Evolutionary conservation across 139 green algal species (phyloP).

Genomic region (Chlamydomonas asymmetrica): DNA sequence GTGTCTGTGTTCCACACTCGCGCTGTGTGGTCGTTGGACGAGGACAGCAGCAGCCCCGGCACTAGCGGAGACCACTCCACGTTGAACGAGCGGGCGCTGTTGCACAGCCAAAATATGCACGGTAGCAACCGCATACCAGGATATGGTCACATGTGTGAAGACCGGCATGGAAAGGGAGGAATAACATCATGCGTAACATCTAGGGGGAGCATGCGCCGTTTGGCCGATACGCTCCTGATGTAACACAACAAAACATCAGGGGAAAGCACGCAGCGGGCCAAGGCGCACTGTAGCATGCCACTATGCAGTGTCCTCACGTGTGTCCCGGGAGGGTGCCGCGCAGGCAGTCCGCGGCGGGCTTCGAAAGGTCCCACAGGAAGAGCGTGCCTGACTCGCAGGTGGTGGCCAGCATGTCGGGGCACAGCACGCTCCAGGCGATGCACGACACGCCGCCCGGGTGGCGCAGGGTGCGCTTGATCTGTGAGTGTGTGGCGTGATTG

Average conservation of each 20-base stretch:
- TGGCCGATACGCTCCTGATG: too few relatives aligned
- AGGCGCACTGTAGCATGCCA: too few relatives aligned
- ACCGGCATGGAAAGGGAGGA: too few relatives aligned
- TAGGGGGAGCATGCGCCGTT: too few relatives aligned
- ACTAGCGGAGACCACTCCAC: conserved; percentile 55
- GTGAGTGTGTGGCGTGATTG: too few relatives aligned
- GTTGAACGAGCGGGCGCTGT: conserved; percentile 6
- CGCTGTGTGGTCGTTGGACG: conserved; percentile 47
- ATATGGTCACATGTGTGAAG: too few relatives aligned
- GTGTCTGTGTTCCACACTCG: too few relatives aligned
- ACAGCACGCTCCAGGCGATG: conserved; percentile 31
- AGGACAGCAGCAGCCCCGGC: conserved; percentile 35
- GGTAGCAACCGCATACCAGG: too few relatives aligned
- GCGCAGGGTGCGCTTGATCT: conserved; percentile 22
- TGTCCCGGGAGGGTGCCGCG: conserved; percentile 30
- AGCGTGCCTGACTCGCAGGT: conserved; percentile 31
- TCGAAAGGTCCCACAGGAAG: conserved; percentile 40
- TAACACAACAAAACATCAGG: too few relatives aligned
- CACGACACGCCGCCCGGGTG: conserved; percentile 24
- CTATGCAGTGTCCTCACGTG: conserved; percentile 18
- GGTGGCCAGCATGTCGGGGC: conserved; percentile 34
- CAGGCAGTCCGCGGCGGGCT: conserved; percentile 18
- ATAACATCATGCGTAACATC: too few relatives aligned
- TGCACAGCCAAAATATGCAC: too few relatives aligned
- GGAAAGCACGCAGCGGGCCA: too few relatives aligned